A percentile compares a stretch with the other conserved stretches of the same genome.
These are phyloP conservation scores for Ampelocalamus luodianensis DNA, from an alignment of 176 grass and related monocot genomes.

Conservation along the genomic window DNA sequence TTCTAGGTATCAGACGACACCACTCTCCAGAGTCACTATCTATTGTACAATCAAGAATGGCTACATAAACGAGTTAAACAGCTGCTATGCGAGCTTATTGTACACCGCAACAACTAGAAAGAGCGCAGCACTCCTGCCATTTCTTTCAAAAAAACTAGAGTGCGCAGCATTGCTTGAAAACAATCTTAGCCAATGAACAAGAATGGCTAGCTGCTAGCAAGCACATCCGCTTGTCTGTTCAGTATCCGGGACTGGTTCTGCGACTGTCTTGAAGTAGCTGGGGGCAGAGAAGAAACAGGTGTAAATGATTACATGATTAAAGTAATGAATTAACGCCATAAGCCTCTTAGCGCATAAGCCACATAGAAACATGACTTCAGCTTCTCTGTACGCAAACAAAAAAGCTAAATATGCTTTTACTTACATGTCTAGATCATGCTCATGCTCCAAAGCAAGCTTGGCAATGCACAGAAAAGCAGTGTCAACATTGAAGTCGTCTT, in stretches of 20 bases:
- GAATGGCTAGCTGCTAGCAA: slow-evolving; percentile 56
- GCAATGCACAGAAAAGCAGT: slow-evolving; percentile 80
- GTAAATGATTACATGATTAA: slow-evolving; percentile 8
- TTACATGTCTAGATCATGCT: slow-evolving; percentile 94
- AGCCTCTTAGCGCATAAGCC: background rate
- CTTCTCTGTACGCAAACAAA: background rate
- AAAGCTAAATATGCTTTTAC: slow-evolving; percentile 27
- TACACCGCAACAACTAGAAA: background rate
- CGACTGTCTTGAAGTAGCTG: slow-evolving; percentile 79
- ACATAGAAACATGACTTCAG: background rate
- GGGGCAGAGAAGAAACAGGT: background rate
- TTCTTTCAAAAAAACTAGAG: no score
- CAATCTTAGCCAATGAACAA: background rate
- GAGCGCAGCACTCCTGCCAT: background rate
- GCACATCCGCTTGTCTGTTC: slow-evolving; percentile 76
- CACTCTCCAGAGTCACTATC: background rate
- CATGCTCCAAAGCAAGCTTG: slow-evolving; percentile 79
- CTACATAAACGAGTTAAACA: slow-evolving; percentile 19
- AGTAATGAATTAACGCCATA: background rate
- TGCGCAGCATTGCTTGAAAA: background rate
- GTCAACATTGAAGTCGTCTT: slow-evolving; percentile 90
- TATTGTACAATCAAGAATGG: slow-evolving; percentile 12
- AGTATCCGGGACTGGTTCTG: slow-evolving; percentile 55
- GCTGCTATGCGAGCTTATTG: slow-evolving; percentile 28
- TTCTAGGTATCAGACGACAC: background rate